Percentiles rank a stretch among this genome's conserved stretches.
These are phyloP conservation scores for Xylaria sp. DNA, from an alignment of 2,329 filamentous ascomycete genomes.

Conservation along the genomic window DNA sequence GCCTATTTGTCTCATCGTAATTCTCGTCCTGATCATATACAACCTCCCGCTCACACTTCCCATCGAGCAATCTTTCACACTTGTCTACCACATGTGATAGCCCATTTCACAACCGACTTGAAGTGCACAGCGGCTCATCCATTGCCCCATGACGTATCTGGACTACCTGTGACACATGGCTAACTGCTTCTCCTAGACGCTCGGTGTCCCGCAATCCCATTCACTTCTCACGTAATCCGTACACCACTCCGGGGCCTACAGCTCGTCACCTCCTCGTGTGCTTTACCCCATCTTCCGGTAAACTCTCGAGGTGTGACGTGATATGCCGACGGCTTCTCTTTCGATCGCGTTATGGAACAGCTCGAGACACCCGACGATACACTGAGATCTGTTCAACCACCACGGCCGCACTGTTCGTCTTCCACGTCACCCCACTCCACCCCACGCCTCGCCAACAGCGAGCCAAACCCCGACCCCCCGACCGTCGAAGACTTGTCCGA, in stretches of 20 bases:
- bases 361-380: conserved; percentile 47
- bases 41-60: conserved; percentile 2
- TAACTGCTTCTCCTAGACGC: conserved; percentile 19
- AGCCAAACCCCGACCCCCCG: conserved; percentile 39
- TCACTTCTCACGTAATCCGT: conserved; percentile 9
- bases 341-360: conserved; percentile 65
- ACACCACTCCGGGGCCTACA: conserved; percentile 31
- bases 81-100: background rate
- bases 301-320: conserved; percentile 54
- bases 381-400: conserved; percentile 46
- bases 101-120: background rate
- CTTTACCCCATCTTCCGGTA: conserved; percentile 44
- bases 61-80: background rate
- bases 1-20: background rate
- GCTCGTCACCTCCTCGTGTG: conserved; percentile 45
- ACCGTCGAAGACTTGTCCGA: conserved; percentile 43
- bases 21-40: conserved; percentile 12
- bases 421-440: conserved; percentile 30
- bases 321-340: conserved; percentile 50
- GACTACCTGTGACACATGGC: background rate
- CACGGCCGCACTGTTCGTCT: conserved; percentile 25
- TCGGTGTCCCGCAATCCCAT: background rate
- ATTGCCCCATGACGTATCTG: background rate
- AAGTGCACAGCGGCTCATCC: conserved; percentile 7
- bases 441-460: conserved; percentile 46